phyloP scores from a whole-genome alignment of 257 asterid species.

The Schizonepeta tenuifolia region DNA sequence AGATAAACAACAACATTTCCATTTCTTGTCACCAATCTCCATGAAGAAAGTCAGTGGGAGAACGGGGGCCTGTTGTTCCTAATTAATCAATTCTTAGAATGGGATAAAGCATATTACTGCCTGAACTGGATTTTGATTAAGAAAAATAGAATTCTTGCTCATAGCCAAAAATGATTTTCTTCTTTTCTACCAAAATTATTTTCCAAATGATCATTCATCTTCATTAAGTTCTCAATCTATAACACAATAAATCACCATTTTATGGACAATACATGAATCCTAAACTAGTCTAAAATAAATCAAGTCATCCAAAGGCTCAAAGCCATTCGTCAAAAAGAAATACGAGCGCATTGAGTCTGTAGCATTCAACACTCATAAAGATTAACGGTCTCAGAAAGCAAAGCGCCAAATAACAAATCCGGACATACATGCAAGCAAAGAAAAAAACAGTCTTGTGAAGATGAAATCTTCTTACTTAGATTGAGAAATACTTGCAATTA shows the following conservation, averaged over 20 bases:
- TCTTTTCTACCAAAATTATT: slow-evolving; percentile 2
- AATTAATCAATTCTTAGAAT: not conserved
- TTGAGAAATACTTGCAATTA: slow-evolving; percentile 1
- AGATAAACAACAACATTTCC: not conserved
- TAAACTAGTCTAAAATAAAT: slow-evolving; percentile 15
- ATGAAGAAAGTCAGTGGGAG: slow-evolving; percentile 1
- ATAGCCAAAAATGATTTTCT: not conserved
- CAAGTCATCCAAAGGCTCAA: not conserved
- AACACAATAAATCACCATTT: slow-evolving; percentile 18
- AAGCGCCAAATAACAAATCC: slow-evolving; percentile 3
- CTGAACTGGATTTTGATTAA: not conserved
- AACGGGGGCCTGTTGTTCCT: not conserved
- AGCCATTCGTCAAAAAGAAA: not conserved
- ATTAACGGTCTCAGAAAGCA: slow-evolving; percentile 7
- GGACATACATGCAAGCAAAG: slow-evolving; percentile 13
- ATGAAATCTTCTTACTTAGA: not conserved
- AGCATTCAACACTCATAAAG: not conserved
- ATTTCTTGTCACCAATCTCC: not conserved
- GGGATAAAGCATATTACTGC: not conserved
- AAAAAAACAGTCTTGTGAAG: not conserved
- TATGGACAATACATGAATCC: slow-evolving; percentile 1
- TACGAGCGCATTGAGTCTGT: slow-evolving; percentile 23
- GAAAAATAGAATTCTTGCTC: not conserved
- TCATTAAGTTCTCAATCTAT: slow-evolving; percentile 4
- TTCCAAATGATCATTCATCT: slow-evolving; percentile 4